phyloP scores from a whole-genome alignment of 169 alveolate species.

The Sarcocystis neurona region DNA sequence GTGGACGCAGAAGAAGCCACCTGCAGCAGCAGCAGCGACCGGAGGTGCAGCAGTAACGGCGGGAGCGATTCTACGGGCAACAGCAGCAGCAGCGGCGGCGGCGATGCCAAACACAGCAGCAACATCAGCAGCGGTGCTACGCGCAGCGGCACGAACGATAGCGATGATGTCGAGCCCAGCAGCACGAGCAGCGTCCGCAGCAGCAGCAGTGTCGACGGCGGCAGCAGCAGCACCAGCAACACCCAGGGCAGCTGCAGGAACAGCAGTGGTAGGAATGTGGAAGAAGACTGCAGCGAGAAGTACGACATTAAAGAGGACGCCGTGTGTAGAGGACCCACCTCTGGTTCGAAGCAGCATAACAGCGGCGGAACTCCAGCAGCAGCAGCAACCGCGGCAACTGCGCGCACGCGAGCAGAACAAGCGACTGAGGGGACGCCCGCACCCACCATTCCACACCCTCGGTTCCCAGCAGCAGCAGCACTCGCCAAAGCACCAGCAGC shows the following conservation, averaged over 20 bases:
- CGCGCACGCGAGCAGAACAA: not conserved
- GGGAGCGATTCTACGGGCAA: not conserved
- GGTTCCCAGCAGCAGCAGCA: not conserved
- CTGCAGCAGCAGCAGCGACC: slow-evolving; percentile 39
- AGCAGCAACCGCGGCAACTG: not conserved
- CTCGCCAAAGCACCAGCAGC: not conserved
- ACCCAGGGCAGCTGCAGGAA: not conserved
- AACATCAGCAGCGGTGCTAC: not conserved
- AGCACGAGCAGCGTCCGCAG: not conserved
- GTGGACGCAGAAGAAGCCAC: not conserved
- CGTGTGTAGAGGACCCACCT: not conserved
- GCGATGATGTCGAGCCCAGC: not conserved
- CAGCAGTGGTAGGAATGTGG: not conserved
- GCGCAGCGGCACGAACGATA: not conserved
- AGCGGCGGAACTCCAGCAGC: not conserved
- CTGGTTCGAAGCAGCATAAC: not conserved
- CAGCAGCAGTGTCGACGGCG: not conserved
- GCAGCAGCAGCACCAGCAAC: slow-evolving; percentile 3
- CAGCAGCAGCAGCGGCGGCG: not conserved
- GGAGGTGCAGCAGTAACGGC: not conserved
- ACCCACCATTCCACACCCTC: not conserved
- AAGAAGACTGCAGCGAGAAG: not conserved
- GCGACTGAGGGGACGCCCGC: slow-evolving; percentile 1
- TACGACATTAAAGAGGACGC: not conserved
- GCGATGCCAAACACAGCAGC: not conserved